These are phyloP conservation scores for Phytophthora macrochlamydospora DNA, from an alignment of 352 stramenopile genomes.

Conservation along the genomic window DNA sequence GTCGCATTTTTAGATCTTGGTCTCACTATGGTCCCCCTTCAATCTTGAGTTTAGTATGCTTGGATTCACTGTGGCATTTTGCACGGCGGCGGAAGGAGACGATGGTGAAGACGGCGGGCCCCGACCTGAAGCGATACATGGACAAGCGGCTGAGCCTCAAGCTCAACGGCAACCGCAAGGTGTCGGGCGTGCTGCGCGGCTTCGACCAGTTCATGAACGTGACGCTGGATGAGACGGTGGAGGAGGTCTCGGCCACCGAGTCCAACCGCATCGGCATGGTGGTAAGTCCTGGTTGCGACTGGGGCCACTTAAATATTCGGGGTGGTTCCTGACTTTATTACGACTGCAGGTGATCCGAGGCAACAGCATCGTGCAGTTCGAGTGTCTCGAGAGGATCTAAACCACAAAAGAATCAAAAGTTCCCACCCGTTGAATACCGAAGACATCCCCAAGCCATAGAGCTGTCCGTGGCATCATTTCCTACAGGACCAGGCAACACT, in stretches of 20 bases:
- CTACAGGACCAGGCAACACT: no score
- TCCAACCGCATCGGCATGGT: conserved; percentile 93
- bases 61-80: not conserved
- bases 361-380: conserved; percentile 92
- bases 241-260: conserved; percentile 88
- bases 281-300: conserved; percentile 48
- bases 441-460: no score
- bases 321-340: not conserved
- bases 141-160: conserved; percentile 95
- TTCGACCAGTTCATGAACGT: conserved; percentile 99
- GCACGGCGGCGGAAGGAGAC: conserved; percentile 5
- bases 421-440: no score
- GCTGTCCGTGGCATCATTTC: no score
- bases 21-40: not conserved
- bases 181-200: conserved; percentile 92
- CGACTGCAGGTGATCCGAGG: conserved; percentile 78
- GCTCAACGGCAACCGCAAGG: conserved; percentile 95
- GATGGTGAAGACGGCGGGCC: conserved; percentile 82
- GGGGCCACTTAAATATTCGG: not conserved
- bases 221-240: conserved; percentile 93
- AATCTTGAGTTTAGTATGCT: not conserved
- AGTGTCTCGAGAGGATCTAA: conserved; percentile 87
- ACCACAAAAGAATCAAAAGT: not conserved
- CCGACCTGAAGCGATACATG: conserved; percentile 93
- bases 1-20: conserved; percentile 4